Percentiles rank a stretch among this genome's conserved stretches.
Conservation (phyloP, 1,284 basidiomycete species). For the Peniophora sp. region DNA sequence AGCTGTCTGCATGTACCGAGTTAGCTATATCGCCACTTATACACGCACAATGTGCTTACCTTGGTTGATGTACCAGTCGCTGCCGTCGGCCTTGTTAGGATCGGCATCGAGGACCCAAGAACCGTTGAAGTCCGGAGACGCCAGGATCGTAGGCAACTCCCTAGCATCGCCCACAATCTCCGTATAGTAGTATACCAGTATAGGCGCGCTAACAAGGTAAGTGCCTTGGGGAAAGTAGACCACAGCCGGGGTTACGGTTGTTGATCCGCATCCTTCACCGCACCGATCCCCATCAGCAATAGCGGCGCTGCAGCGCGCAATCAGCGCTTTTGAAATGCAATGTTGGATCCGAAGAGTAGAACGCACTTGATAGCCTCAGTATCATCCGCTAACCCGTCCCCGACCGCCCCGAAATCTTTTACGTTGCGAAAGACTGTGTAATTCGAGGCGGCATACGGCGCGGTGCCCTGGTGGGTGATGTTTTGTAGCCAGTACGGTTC, state of each 20-base stretch:
- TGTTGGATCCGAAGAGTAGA: background rate
- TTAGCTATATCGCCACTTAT: background rate
- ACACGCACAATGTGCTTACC: constrained; percentile 43
- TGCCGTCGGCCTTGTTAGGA: constrained; percentile 42
- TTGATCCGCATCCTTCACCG: constrained; percentile 45
- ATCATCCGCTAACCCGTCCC: constrained; percentile 65
- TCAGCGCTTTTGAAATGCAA: background rate
- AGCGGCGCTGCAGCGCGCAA: constrained; percentile 31
- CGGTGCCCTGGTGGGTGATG: constrained; percentile 59
- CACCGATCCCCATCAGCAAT: constrained; percentile 52
- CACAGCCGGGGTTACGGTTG: constrained; percentile 42
- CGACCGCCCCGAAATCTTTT: constrained; percentile 53
- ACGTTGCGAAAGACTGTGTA: constrained; percentile 76
- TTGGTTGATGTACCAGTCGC: constrained; percentile 51
- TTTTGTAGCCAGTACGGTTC: constrained; percentile 67
- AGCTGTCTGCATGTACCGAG: constrained; percentile 13
- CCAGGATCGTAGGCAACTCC: constrained; percentile 53
- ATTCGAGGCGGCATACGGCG: constrained; percentile 25
- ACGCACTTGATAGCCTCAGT: constrained; percentile 60
- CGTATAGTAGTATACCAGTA: constrained; percentile 62
- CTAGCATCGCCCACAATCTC: constrained; percentile 61
- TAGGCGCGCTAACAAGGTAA: constrained; percentile 55
- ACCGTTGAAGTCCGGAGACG: constrained; percentile 47
- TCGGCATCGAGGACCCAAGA: constrained; percentile 64
- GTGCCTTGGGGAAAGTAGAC: constrained; percentile 50